Evolutionary conservation across 1,139 yeast genomes (phyloP).

Genomic region (Dujonia santamariae): DNA sequence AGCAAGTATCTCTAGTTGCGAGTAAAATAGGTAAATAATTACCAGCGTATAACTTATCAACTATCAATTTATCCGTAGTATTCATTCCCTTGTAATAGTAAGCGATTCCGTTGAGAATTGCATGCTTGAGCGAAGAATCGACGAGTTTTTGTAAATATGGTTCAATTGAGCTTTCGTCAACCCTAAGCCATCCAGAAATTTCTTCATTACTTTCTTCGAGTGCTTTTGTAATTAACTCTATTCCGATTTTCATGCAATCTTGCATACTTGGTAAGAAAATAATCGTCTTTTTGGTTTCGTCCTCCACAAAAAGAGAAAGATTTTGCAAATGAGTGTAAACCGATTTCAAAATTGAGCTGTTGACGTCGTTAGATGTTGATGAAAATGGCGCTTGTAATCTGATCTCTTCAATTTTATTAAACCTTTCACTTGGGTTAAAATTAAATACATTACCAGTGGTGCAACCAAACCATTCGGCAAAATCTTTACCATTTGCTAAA

Average conservation of each 20-base stretch:
- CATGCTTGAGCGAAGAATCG: constrained; percentile 29
- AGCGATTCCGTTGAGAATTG: constrained; percentile 67
- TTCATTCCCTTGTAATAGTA: constrained; percentile 58
- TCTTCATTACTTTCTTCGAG: constrained; percentile 30
- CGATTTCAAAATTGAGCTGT: constrained; percentile 51
- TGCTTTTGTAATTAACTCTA: constrained; percentile 33
- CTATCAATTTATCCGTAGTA: constrained; percentile 49
- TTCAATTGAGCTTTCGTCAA: constrained; percentile 18
- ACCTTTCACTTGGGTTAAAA: constrained; percentile 63
- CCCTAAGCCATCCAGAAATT: not conserved
- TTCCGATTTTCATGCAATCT: constrained; percentile 52
- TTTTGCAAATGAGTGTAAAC: constrained; percentile 25
- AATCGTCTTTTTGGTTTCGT: constrained; percentile 33
- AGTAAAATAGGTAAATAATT: constrained; percentile 53
- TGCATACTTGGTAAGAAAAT: constrained; percentile 59
- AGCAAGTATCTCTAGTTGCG: constrained; percentile 56
- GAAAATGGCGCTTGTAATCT: constrained; percentile 46
- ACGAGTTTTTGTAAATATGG: constrained; percentile 39
- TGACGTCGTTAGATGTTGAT: constrained; percentile 44
- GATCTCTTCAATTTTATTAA: constrained; percentile 53
- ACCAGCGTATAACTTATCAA: constrained; percentile 49
- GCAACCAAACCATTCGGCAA: constrained; percentile 87
- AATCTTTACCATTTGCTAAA: constrained; percentile 69
- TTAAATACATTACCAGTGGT: constrained; percentile 58
- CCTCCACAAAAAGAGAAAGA: constrained; percentile 12